phyloP scores from a whole-genome alignment of 2,329 filamentous ascomycete genomes.

The Trichoderma pleuroti region DNA sequence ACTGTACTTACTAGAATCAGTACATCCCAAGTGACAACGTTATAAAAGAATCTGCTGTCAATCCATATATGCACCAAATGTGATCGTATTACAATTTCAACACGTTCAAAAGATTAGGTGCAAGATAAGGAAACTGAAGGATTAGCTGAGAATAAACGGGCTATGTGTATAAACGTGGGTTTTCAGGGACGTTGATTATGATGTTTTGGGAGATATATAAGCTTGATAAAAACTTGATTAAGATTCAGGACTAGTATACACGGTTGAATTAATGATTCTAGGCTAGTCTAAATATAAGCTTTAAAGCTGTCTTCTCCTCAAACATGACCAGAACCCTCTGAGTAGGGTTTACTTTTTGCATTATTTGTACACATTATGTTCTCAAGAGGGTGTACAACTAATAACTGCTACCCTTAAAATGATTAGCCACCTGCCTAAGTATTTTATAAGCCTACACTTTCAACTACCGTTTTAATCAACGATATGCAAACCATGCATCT shows the following conservation, averaged over 20 bases:
- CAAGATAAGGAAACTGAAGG: background rate
- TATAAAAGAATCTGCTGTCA: background rate
- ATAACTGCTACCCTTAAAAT: background rate
- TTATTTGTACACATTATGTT: background rate
- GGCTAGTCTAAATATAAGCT: background rate
- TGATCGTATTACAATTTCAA: background rate
- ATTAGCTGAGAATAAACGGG: no score
- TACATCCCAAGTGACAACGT: background rate
- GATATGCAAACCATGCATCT: background rate
- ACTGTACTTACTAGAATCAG: background rate
- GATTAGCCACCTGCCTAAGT: background rate
- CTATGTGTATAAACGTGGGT: background rate
- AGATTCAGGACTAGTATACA: background rate
- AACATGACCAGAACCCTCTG: background rate
- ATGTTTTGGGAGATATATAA: background rate
- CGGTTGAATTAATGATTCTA: background rate
- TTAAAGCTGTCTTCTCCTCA: background rate
- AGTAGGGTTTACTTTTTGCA: background rate
- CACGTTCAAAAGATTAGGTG: background rate
- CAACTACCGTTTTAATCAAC: background rate
- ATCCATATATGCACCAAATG: background rate
- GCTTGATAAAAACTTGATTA: background rate
- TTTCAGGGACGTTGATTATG: background rate
- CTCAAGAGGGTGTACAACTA: background rate
- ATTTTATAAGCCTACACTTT: background rate